These are phyloP conservation scores for Mycena floridula DNA, from an alignment of 768 basidiomycete species.

Conservation along the genomic window DNA sequence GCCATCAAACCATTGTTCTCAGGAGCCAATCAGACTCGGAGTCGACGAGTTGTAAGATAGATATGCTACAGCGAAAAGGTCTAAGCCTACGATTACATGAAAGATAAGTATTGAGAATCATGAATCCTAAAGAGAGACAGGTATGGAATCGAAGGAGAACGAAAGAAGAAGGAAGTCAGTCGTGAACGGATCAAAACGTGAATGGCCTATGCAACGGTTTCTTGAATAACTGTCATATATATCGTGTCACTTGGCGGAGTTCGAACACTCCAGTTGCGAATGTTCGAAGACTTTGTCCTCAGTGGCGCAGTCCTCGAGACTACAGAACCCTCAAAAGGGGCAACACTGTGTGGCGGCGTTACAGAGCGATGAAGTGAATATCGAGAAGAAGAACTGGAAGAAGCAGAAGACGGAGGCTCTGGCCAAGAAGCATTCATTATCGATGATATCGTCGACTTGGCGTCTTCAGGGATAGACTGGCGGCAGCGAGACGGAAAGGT, in stretches of 20 bases:
- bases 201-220: conserved; percentile 22
- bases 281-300: conserved; percentile 20
- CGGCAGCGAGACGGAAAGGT: not conserved
- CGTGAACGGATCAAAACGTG: too few species aligned
- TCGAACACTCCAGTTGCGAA: conserved; percentile 14
- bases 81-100: too few species aligned
- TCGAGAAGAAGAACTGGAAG: conserved; percentile 18
- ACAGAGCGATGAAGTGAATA: conserved; percentile 14
- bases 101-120: too few species aligned
- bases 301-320: too few species aligned
- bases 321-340: conserved; percentile 27
- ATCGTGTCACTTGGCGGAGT: conserved; percentile 25
- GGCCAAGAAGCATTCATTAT: conserved; percentile 37
- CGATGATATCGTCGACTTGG: conserved; percentile 28
- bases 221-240: conserved; percentile 39
- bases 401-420: conserved; percentile 18
- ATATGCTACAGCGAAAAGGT: too few species aligned
- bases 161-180: too few species aligned
- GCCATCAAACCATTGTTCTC: too few species aligned
- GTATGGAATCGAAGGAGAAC: too few species aligned
- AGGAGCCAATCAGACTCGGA: too few species aligned
- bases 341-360: too few species aligned
- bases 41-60: too few species aligned
- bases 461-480: conserved; percentile 20
- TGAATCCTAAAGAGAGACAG: too few species aligned